Base-by-base conservation (phyloP, 2,329 filamentous ascomycete genomes). In the Immersiporthe knoxdaviesiana region DNA sequence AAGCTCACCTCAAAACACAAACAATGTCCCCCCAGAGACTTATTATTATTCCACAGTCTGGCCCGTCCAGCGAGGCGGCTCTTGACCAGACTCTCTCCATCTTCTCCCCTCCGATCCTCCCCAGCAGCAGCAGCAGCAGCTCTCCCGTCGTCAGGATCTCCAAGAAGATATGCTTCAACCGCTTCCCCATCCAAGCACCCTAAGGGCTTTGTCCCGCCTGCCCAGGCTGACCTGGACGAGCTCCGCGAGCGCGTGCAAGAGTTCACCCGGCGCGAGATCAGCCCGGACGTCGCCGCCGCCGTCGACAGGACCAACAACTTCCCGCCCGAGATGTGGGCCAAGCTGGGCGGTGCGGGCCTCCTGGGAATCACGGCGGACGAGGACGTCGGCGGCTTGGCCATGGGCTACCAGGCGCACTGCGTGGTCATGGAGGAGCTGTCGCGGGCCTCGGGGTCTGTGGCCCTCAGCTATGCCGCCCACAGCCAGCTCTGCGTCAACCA, bases 331-430 rank as follows among this genome's bases (percentile, higher is more conserved):
- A 95, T 99, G 91, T 99, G 96, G 96, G 85, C 86, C 79, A 97
- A 97, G 82, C 84, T 99, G 63, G 96, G 96, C 72, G 91, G 94
- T 73, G 96, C 96, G 44, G 96, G 92, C 8, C 91, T 98, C 74
- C 86, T 98, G 37, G 96, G 96, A 70, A 92, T 97, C 75, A 98
- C 96, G 11, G 96, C 93, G 24, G 93, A 97, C 76, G 94, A 97
- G 81, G 91, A 93, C 68, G 93, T 96, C 65, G 96, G 96, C 50
- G 96, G 95, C 2, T 81, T 98, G 60, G 92, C 86, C 1, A 91
- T 98, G 89, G 96, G 96, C 14, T 99, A 98, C 80, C 95, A 98
- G 82, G 95, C 96, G 59, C 96, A 99, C 81, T 97, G 93, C 77
- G 84, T 97, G 8, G 93, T 97, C 60, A 92, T 98, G 89, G 96